Evolutionary conservation across 1,284 basidiomycete genomes (phyloP), one percentile per base, ranked within the genome.

Genomic region (Fomitopsis pinicola): DNA sequence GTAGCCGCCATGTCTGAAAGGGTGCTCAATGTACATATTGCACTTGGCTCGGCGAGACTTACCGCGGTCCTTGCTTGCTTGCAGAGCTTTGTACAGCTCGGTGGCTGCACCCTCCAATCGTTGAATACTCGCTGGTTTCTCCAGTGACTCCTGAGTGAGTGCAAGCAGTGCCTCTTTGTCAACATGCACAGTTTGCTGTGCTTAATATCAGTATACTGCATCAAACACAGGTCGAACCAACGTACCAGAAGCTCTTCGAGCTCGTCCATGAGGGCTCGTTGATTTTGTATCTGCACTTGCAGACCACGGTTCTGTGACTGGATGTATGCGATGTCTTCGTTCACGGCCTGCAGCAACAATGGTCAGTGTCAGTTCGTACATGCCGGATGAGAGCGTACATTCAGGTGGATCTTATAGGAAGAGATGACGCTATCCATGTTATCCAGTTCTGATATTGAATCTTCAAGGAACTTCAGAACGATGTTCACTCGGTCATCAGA

Each of bases 211-310:
- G 54, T 28, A 40, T 5, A 17, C 1, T 3, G 60, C 3, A 58
- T n/a, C 9, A 14, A 9, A 10, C 17, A 22, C 17, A 60, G 14
- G 8, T 3, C 36, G 53, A 44, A 35, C 12, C 35, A 8, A 71
- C 85, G 60, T 66, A 92, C 93, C 68, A 98, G 77, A 28, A 97
- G 79, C 68, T 93, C 91, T 71, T 95, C 89, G 7, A 98, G 77
- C 74, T 95, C 95, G 42, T 78, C 80, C 36, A 97, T 74, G 7
- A 98, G 80, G 2, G 88, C 86, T 44, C 90, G 85, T 73, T 98
- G 97, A 69, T 99, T 99, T 70, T 97, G 95, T 10, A 90, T 98
- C 71, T 99, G 97, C 1, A 99, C 95, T 76, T 99, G 97, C 40
- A 99, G 78, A 68, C 97, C 97, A 58, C 96, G 86, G 71, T 97